These are phyloP conservation scores for Trifolium subterraneum DNA, from an alignment of 306 rosid species.

Conservation along the genomic window DNA sequence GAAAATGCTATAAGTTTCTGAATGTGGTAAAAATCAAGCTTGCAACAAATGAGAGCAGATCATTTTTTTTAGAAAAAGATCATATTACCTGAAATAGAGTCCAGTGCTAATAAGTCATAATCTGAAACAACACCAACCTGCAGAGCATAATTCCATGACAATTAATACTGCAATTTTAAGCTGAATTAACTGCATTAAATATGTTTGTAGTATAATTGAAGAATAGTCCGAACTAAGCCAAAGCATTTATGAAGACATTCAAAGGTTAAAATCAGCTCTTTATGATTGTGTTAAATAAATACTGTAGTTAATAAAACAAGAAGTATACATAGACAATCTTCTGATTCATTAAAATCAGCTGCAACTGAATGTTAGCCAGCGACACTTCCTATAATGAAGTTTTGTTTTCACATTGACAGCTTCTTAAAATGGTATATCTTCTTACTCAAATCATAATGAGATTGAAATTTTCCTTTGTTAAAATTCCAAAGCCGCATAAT, in stretches of 20 bases:
- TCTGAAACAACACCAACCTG: slow-evolving; percentile 98
- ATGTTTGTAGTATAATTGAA: slow-evolving; percentile 9
- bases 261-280: slow-evolving; percentile 9
- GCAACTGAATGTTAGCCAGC: slow-evolving; percentile 23
- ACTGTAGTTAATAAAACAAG: neutral
- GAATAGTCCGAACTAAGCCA: slow-evolving; percentile 10
- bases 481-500: slow-evolving; percentile 2
- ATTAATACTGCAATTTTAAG: slow-evolving; percentile 2
- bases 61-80: neutral
- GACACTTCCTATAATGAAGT: slow-evolving; percentile 8
- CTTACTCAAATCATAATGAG: slow-evolving; percentile 21
- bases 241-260: slow-evolving; percentile 11
- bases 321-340: slow-evolving; percentile 8
- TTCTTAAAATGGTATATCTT: slow-evolving; percentile 21
- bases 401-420: neutral
- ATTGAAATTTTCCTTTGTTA: neutral
- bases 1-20: slow-evolving; percentile 2
- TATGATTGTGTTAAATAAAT: slow-evolving; percentile 19
- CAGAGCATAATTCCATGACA: slow-evolving; percentile 39
- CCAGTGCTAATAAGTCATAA: slow-evolving; percentile 91
- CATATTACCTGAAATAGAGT: slow-evolving; percentile 80
- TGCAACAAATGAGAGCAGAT: slow-evolving; percentile 25
- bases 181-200: slow-evolving; percentile 18
- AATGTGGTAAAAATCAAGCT: slow-evolving; percentile 26
- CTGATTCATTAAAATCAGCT: slow-evolving; percentile 20